Evolutionary conservation across 2,329 filamentous ascomycete genomes (phyloP), one percentile per base, ranked within the genome.

Genomic region (Beauveria bassiana): DNA sequence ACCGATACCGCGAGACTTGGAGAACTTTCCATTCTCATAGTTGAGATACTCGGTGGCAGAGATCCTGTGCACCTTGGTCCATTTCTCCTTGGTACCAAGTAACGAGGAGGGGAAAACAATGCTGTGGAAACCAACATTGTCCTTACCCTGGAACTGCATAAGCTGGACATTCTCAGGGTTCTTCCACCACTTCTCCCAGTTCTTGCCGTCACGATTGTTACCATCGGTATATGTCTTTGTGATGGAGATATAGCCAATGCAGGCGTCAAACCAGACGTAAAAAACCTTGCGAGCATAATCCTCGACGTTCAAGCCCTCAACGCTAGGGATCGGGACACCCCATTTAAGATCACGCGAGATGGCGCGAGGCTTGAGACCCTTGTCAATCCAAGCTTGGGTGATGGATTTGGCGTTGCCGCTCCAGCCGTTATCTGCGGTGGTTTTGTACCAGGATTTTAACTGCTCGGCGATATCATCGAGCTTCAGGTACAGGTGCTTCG

Each of bases 131-230:
- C 86, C 86, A 18, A 91, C 73, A 38, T 76, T 76, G 68, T 79
- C 74, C 70, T 96, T 97, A 76, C 93, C 93, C 85, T 96, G 90
- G 80, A 97, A 96, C 77, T 97, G 93, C 74, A 95, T 96, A 14
- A 97, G 83, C 70, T 88, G 84, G 53, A 97, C 92, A 40, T 96
- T 82, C 50, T 96, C 88, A 0, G 91, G 91, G 73, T 96, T 89
- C 71, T 89, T 87, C 93, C 93, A 97, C 93, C 93, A 97, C 70
- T 90, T 83, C 78, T 96, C 87, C 93, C 93, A 97, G 65, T 96
- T 82, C 50, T 86, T 82, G 47, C 78, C 76, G 3, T 70, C 68
- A 16, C 72, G 65, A 63, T 80, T 71, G 59, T 74, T 73, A 16
- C 74, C 71, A 60, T 84, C 80, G 5, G 92, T 96, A 74, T 96